Conservation (phyloP, 2,329 filamentous ascomycete species). For the Fusarium staphyleae region DNA sequence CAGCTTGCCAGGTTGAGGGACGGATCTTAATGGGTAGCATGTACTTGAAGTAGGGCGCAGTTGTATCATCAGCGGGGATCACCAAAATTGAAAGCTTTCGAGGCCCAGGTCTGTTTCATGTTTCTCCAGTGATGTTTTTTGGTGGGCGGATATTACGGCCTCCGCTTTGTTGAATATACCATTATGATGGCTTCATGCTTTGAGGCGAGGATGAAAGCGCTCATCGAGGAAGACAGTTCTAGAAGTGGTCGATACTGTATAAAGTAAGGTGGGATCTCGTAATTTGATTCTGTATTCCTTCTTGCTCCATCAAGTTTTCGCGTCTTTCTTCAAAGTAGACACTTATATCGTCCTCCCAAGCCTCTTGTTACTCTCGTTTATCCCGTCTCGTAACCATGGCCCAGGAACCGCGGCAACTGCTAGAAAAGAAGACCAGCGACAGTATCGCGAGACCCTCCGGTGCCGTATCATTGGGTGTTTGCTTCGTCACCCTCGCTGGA, state of each 20-base stretch:
- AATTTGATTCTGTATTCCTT: too few relatives aligned
- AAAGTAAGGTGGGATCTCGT: not conserved
- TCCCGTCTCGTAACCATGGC: not conserved
- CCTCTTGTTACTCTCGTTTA: too few relatives aligned
- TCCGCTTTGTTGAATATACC: not conserved
- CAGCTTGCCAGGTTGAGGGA: not conserved
- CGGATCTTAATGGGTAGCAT: slow-evolving; percentile 17
- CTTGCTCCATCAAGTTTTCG: not conserved
- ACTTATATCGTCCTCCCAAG: too few relatives aligned
- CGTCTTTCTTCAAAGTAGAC: not conserved
- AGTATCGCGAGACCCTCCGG: not conserved
- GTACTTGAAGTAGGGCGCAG: slow-evolving; percentile 23
- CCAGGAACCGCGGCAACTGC: too few relatives aligned
- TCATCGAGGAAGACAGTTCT: not conserved
- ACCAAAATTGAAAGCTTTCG: slow-evolving; percentile 35
- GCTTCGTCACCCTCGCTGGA: not conserved
- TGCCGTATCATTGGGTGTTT: not conserved
- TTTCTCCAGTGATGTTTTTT: slow-evolving; percentile 1
- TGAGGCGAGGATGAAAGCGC: not conserved
- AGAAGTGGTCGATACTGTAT: not conserved
- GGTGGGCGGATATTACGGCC: not conserved
- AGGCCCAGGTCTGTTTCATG: slow-evolving; percentile 14
- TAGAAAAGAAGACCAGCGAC: too few relatives aligned
- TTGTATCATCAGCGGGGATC: slow-evolving; percentile 35
- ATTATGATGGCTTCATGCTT: slow-evolving; percentile 2